Evolutionary conservation across 2,329 filamentous ascomycete genomes (phyloP), one percentile per base, ranked within the genome.

Genomic region (Thelonectria rubi): DNA sequence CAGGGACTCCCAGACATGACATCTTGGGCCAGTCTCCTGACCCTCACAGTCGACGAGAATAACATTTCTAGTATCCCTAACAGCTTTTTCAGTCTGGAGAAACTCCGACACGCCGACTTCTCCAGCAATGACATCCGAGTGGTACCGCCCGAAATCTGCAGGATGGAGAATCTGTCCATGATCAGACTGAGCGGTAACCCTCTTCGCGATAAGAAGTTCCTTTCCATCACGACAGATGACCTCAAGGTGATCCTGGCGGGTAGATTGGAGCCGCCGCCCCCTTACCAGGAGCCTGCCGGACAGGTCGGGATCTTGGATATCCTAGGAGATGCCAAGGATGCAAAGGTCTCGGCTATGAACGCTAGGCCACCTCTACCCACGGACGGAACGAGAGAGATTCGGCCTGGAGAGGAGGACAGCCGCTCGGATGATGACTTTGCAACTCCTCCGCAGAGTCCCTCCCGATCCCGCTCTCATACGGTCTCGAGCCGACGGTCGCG

Each of bases 151-250:
- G 88, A 88, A 65, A 86, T 98, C 60, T 91, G 90, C 5, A 80
- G 86, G 24, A 97, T 98, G 93, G 87, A 92, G 6, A 88, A 79
- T 46, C 79, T 99, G 10, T 84, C 88, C 18, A 89, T 89, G 73
- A 84, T 98, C 43, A 88, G 89, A 5, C 81, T 99, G 32, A 89
- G 88, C 45, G 93, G 93, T n/a, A 99, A 99, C 71, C 95, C 95
- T 0, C 80, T 99, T 14, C 85, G 91, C 14, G 93, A 97, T 74
- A 93, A 91, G 74, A 97, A 93, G 74, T 93, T 95, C 68, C 81
- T 94, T 14, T 90, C 87, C 1, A 91, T 96, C 79, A 85, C 85
- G 20, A 93, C 91, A 0, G 91, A 93, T 14, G 91, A 95, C 55
- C 80, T 98, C 64, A 97, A 97, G 76, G 85, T 86, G 43, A 87